Base-by-base conservation (phyloP, 192 early-diverging fungal species). In the Coemansia biformis region DNA sequence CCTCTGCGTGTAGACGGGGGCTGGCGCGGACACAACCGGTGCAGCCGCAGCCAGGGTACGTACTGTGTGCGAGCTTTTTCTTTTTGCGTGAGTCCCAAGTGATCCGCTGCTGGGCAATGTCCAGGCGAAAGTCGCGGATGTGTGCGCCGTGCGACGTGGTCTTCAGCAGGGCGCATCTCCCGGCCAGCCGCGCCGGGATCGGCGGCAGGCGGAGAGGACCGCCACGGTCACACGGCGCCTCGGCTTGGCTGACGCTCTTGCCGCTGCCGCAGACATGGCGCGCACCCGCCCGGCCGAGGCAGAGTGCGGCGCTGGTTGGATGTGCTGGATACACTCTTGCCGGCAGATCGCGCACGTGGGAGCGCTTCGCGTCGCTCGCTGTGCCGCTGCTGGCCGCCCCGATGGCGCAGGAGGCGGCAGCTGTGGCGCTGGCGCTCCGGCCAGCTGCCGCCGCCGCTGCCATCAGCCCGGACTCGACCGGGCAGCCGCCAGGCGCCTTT, bases 31-130 rank as follows among this genome's bases (percentile, higher is more conserved):
- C n/a, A n/a, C n/a, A n/a, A n/a, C n/a, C n/a, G n/a, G n/a, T n/a
- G n/a, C n/a, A n/a, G n/a, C n/a, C n/a, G n/a, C n/a, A n/a, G n/a
- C n/a, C n/a, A n/a, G 24, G 19, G 30, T 38, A 72, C 69, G 57
- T 73, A 73, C 69, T 63, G 29, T 75, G 60, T 35, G 71, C 71
- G 16, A 67, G 71, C 51, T 75, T 75, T 41, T 63, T 67, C 51
- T 76, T 76, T 35, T 76, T 76, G 24, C 51, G 65, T 34, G 73
- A 76, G 46, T 76, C 43, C 73, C 73, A 76, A 31, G 63, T 69
- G 55, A 76, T 57, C 16, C 73, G 66, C 50, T 76, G 73, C 49
- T 76, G 73, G 21, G 65, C 65, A 47, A 69, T 61, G 61, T 76
- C 73, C 26, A 76, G 46, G 38, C 66, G 61, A 51, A 75, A 75